Conservation (phyloP, 179 eudicot species). For the Corrigiola litoralis region DNA sequence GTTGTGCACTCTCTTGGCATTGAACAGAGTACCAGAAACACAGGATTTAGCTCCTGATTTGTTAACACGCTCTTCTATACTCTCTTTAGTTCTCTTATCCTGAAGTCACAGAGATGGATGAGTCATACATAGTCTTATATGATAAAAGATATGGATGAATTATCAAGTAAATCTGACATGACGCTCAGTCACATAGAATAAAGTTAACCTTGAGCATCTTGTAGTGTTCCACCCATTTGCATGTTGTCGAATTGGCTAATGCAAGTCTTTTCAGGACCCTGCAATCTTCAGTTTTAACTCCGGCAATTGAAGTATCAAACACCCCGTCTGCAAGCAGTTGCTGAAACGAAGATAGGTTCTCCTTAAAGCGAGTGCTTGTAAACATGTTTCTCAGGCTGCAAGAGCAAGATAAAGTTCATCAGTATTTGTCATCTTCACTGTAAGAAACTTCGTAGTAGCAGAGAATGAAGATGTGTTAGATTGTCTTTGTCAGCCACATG, state of each 20-base stretch:
- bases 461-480: background rate
- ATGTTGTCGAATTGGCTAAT: constrained; percentile 46
- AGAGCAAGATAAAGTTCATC: constrained; percentile 13
- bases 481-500: background rate
- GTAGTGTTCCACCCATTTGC: constrained; percentile 77
- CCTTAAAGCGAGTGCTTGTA: constrained; percentile 53
- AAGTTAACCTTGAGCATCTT: constrained; percentile 60
- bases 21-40: constrained; percentile 32
- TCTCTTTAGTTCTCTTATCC: constrained; percentile 43
- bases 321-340: constrained; percentile 78
- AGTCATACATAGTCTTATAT: background rate
- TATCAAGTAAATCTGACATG: constrained; percentile 5
- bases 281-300: constrained; percentile 51
- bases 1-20: constrained; percentile 42
- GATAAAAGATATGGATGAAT: background rate
- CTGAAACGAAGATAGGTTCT: constrained; percentile 65
- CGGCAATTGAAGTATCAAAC: constrained; percentile 49
- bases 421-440: constrained; percentile 3
- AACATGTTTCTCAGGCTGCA: constrained; percentile 71
- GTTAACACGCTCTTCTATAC: constrained; percentile 29
- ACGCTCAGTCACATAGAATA: background rate
- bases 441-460: background rate
- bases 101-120: constrained; percentile 24
- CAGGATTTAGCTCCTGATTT: constrained; percentile 36
- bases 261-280: constrained; percentile 61